Evolutionary conservation across 2,329 filamentous ascomycete genomes (phyloP), one percentile per base, ranked within the genome.

Genomic region (Chalaropsis thielavioides): DNA sequence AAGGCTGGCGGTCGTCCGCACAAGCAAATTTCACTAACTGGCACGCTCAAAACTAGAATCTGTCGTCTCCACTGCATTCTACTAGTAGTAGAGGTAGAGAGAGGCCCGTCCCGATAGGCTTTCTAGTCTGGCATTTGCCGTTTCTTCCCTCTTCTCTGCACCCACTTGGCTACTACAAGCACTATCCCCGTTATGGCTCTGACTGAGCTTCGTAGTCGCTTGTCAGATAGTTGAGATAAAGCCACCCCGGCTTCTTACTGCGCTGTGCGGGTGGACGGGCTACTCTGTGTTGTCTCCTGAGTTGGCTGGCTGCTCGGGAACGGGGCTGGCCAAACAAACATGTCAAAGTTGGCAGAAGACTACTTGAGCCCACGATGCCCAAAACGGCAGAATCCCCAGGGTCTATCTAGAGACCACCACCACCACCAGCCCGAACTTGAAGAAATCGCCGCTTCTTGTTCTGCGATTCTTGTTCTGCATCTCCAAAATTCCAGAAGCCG

Each of bases 341-440:
- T 38, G 54, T 58, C 54, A 58, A 58, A 35, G 27, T 58, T 58
- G 54, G 54, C 27, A 58, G 54, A 58, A 58, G 54, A 19, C 54
- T 35, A 31, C 51, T 35, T 15, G 46, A 51, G 19, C 8, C 46
- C 22, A 51, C 24, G 46, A 51, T 51, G 24, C 46, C 46, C 19
- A 51, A 24, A 51, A 10, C 13, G 19, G 10, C 24, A 51, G 4
- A 11, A 27, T 51, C 24, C 46, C 11, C 46, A 22, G 24, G 22
- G 44, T 22, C n/a, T 10, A 22, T 11, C 46, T 15, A 27, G 11
- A 38, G 35, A 8, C 35, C 7, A 38, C 8, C 7, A 8, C 35
- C 7, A 38, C 8, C 7, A 8, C 35, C 5, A 38, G 8, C 35
- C 35, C 35, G 31, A 35, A 38, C 5, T 38, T 38, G 35, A 38